A percentile compares a stretch with the other conserved stretches of the same genome.
phyloP scores from a whole-genome alignment of 129 eudicot species.

The Lactuca sativa region DNA sequence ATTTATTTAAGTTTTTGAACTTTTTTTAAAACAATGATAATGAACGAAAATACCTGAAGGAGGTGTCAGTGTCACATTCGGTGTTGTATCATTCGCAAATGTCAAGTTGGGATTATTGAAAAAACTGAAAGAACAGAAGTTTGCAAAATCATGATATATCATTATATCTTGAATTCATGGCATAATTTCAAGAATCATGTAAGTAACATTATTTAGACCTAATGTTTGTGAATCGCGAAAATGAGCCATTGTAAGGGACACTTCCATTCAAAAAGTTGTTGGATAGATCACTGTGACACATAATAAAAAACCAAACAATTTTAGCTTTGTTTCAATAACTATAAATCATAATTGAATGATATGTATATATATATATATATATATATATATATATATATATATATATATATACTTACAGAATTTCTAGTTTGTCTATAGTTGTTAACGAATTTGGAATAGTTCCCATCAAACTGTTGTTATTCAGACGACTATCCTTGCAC shows the following conservation, averaged over 20 bases:
- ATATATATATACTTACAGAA: conserved; percentile 55
- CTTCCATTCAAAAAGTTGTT: conserved; percentile 49
- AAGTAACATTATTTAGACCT: conserved; percentile 45
- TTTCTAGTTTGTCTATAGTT: conserved; percentile 46
- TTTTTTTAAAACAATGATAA: too few species aligned
- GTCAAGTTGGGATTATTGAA: conserved; percentile 19
- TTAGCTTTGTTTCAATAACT: background rate
- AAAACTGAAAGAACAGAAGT: conserved; percentile 16
- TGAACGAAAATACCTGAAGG: conserved; percentile 41
- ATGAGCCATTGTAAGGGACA: conserved; percentile 73
- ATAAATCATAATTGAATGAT: background rate
- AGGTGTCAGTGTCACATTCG: conserved; percentile 25
- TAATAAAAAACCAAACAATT: background rate
- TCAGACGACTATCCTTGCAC: conserved; percentile 68
- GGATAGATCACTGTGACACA: conserved; percentile 66
- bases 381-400: too few species aligned
- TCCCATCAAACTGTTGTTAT: conserved; percentile 68
- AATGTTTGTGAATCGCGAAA: conserved; percentile 59
- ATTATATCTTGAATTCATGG: background rate
- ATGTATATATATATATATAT: background rate
- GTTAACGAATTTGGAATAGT: conserved; percentile 63
- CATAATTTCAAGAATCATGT: background rate
- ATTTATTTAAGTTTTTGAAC: too few species aligned
- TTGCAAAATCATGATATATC: background rate
- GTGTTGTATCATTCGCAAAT: conserved; percentile 41